These are phyloP conservation scores for Quercus tomentella DNA, from an alignment of 331 rosid genomes.

Conservation along the genomic window DNA sequence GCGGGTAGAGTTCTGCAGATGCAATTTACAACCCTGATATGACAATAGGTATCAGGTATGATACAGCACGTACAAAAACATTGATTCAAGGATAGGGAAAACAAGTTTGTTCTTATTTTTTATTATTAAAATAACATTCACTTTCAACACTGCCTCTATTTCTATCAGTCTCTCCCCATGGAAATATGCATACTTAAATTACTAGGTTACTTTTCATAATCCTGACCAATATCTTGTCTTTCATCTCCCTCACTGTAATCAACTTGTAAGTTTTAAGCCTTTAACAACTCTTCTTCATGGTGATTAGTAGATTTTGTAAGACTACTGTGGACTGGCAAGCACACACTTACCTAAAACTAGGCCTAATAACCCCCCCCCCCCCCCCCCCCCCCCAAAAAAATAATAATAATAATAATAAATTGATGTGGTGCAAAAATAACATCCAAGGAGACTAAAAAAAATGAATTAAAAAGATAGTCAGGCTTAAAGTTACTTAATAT, in stretches of 20 bases:
- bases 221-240: background rate
- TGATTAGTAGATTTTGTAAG: background rate
- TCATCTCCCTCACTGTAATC: background rate
- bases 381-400: background rate
- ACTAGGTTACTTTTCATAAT: background rate
- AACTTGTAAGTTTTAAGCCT: background rate
- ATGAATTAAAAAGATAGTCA: background rate
- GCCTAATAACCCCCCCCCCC: background rate
- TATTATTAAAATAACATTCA: background rate
- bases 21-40: background rate
- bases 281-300: background rate
- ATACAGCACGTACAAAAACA: background rate
- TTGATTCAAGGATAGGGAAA: background rate
- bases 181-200: background rate
- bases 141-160: background rate
- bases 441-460: background rate
- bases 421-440: background rate
- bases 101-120: background rate
- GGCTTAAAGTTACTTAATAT: background rate
- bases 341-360: background rate
- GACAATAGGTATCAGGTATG: background rate
- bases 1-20: background rate
- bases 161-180: background rate
- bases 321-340: background rate
- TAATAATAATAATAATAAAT: no score